Evolutionary conservation across 441 rosid genomes (phyloP).

Genomic region (Populus hybrid): DNA sequence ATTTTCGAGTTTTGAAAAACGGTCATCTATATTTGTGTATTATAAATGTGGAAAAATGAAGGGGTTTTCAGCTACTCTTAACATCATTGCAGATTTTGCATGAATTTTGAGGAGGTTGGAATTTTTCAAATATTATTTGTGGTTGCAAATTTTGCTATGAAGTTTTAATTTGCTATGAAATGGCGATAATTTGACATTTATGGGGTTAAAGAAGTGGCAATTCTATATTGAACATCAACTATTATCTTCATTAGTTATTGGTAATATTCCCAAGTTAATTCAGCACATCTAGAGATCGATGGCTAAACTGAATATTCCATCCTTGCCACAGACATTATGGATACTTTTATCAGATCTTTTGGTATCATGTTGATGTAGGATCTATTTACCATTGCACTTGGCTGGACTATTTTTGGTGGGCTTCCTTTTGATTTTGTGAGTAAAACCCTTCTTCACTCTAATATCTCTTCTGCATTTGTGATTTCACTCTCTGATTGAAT

Average conservation of each 20-base stretch:
- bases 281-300: neutral
- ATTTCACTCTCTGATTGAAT: neutral
- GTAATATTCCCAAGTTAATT: neutral
- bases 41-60: neutral
- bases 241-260: neutral
- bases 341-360: constrained; percentile 4
- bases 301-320: neutral
- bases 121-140: neutral
- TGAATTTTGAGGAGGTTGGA: neutral
- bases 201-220: neutral
- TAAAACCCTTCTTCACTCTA: constrained; percentile 1
- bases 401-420: constrained; percentile 91
- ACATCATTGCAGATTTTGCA: neutral
- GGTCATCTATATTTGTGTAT: neutral
- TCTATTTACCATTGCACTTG: constrained; percentile 83
- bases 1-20: neutral
- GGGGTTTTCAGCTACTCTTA: neutral
- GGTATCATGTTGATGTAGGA: constrained; percentile 47
- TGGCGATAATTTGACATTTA: neutral
- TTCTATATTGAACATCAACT: neutral
- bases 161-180: neutral
- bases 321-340: neutral
- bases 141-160: neutral
- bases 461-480: neutral
- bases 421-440: constrained; percentile 91